Conservation (phyloP, 129 eudicot species). For the Lonicera japonica region DNA sequence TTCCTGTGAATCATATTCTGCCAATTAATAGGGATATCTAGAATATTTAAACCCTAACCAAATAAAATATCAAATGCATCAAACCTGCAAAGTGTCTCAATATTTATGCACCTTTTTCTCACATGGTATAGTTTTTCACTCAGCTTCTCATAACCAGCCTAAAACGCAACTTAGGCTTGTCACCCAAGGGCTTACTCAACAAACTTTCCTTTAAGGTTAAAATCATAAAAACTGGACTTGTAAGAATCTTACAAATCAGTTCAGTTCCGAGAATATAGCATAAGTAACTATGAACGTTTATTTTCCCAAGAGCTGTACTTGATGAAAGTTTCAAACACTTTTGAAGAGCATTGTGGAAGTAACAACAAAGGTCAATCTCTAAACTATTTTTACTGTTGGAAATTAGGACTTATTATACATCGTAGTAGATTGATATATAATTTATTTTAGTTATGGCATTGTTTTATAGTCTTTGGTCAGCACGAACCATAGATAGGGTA, state of each 20-base stretch:
- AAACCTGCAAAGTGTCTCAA: background rate
- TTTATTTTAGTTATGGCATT: too few species aligned
- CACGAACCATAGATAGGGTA: too few species aligned
- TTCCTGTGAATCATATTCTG: conserved; percentile 45
- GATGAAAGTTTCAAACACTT: background rate
- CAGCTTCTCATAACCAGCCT: background rate
- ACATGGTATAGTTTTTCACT: background rate
- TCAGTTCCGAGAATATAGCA: background rate
- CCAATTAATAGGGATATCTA: background rate
- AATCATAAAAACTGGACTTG: background rate
- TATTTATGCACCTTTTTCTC: too few species aligned
- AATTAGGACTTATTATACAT: too few species aligned
- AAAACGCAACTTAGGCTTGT: background rate
- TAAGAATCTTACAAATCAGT: background rate
- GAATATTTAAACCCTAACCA: background rate
- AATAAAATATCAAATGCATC: background rate
- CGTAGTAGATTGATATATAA: too few species aligned
- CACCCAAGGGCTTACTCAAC: background rate
- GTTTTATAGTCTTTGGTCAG: too few species aligned
- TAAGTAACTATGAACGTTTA: background rate
- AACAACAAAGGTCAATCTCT: too few species aligned
- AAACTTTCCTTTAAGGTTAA: background rate
- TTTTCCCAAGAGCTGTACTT: background rate
- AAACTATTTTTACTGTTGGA: too few species aligned
- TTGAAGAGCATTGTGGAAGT: too few species aligned